Conservation (phyloP, 108 stramenopile species). For the Nitzschia palea region DNA sequence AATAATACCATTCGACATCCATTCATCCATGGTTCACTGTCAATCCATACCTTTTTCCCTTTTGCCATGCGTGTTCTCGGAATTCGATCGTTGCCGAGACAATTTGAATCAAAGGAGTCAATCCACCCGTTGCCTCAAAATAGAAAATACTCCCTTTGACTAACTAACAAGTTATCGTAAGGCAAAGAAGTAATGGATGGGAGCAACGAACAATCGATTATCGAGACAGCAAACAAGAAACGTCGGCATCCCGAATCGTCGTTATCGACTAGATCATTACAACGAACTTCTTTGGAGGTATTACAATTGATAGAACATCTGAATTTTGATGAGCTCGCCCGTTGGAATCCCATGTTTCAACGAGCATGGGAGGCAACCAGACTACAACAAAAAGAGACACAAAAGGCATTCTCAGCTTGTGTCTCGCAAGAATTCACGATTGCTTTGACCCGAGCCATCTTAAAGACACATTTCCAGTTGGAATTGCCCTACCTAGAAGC, state of each 20-base stretch:
- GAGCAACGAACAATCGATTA: background rate
- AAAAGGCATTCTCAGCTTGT: conserved; percentile 28
- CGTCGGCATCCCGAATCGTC: conserved; percentile 33
- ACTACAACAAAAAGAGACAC: conserved; percentile 22
- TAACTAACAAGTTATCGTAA: too few species aligned
- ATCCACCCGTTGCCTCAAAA: too few species aligned
- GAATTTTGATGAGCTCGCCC: conserved; percentile 68
- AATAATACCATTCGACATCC: too few species aligned
- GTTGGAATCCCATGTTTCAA: conserved; percentile 60
- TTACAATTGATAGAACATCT: conserved; percentile 28
- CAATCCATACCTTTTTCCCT: too few species aligned
- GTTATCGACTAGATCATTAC: background rate
- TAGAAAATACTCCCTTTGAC: too few species aligned
- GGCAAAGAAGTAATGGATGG: background rate
- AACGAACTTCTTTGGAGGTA: conserved; percentile 12
- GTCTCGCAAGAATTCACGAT: conserved; percentile 63
- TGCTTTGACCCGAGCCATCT: conserved; percentile 79
- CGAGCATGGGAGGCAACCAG: conserved; percentile 38
- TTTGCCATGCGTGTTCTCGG: too few species aligned
- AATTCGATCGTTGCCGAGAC: too few species aligned
- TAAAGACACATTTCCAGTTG: conserved; percentile 66
- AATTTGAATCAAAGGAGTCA: too few species aligned
- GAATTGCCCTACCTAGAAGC: conserved; percentile 65
- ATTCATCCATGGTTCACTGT: too few species aligned
- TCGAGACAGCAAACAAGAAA: background rate